Percentiles rank a stretch among this genome's conserved stretches.
These are phyloP conservation scores for Camellia lanceoleosa DNA, from an alignment of 148 eudicot genomes.

Conservation along the genomic window DNA sequence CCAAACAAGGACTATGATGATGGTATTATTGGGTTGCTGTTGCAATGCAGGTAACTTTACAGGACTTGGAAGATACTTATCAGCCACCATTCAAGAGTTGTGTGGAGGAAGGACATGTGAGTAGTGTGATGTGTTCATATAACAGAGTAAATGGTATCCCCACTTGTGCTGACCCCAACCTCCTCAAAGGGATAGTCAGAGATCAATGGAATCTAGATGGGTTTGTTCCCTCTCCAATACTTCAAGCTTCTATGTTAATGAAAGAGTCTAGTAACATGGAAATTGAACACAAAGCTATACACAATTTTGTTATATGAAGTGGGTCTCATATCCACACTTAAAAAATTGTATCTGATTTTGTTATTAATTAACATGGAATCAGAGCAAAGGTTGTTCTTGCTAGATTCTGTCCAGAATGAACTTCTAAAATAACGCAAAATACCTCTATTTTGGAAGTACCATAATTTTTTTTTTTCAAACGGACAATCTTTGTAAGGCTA, in stretches of 20 bases:
- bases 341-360: too few relatives aligned
- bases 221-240: slow-evolving; percentile 18
- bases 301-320: too few relatives aligned
- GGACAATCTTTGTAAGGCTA: too few relatives aligned
- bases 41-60: slow-evolving; percentile 29
- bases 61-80: slow-evolving; percentile 40
- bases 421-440: too few relatives aligned
- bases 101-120: slow-evolving; percentile 39
- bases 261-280: too few relatives aligned
- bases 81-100: slow-evolving; percentile 48
- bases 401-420: too few relatives aligned
- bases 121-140: slow-evolving; percentile 47
- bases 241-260: background rate
- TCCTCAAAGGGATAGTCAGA: slow-evolving; percentile 32
- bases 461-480: too few relatives aligned
- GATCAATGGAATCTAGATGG: slow-evolving; percentile 42
- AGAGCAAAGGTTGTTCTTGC: too few relatives aligned
- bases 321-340: too few relatives aligned
- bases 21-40: background rate
- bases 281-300: too few relatives aligned
- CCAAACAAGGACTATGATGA: background rate
- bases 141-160: slow-evolving; percentile 44
- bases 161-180: slow-evolving; percentile 36
- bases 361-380: too few relatives aligned
- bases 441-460: too few relatives aligned